Evolutionary conservation across 495 filamentous ascomycete genomes (phyloP), one percentile per base, ranked within the genome.

Genomic region (Staphylotrichum longicolle): DNA sequence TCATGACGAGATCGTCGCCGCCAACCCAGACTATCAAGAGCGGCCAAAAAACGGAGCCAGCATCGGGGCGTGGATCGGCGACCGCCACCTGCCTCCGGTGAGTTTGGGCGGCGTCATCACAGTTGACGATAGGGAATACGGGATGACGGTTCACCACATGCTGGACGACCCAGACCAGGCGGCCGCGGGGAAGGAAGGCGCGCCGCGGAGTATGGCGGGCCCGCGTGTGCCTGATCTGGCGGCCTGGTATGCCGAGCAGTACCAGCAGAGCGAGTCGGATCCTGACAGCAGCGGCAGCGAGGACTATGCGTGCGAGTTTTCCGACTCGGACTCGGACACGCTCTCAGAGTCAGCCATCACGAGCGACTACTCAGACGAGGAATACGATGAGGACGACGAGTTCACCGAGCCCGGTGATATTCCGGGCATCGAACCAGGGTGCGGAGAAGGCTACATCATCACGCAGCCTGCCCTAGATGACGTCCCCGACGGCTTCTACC

Each of bases 101-200:
- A 91, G 91, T 9, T 92, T 93, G 70, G 93, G 93, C 5, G 93
- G 93, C 12, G 79, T 96, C 1, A 83, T 98, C 45, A 75, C 94
- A 7, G 85, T 96, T 7, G 91, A 97, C 71, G 85, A 88, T 55
- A 83, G 87, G 63, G 84, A 88, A 1, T 94, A 90, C 69, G 93
- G 93, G 7, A 91, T 97, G 87, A 96, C 89, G 15, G 93, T 97
- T 3, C 93, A 98, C 65, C 93, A 98, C 70, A 90, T 98, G 86
- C 81, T 98, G 2, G 93, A 98, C 65, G 84, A 88, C 14, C 89
- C 88, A 5, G 89, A 87, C 34, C 82, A 86, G 14, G 83, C 85
- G 66, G 74, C 58, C 0, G 59, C 63, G 33, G 75, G 76, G 20
- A 71, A 65, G 46, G 46, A 54, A 15, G 63, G 64, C 3, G 62